These are phyloP conservation scores for Citrus australasica DNA, from an alignment of 345 rosid species.

Conservation along the genomic window DNA sequence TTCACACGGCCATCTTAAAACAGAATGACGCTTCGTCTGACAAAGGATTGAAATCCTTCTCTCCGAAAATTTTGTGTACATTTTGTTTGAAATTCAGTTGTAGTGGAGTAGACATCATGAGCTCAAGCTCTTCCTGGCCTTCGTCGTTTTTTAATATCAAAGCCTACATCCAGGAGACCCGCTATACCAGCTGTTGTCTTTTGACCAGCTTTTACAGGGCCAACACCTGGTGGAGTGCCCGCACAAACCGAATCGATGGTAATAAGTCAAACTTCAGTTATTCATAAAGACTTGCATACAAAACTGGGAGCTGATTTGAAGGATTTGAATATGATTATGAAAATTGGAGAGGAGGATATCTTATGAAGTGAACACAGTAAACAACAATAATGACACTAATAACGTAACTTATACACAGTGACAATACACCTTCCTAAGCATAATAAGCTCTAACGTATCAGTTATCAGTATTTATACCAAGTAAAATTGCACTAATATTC, in stretches of 20 bases:
- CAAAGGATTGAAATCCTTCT: too few species aligned
- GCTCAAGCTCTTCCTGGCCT: slow-evolving; percentile 32
- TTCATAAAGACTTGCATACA: not conserved
- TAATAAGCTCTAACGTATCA: too few species aligned
- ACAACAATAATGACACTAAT: too few species aligned
- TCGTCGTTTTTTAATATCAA: slow-evolving; percentile 49
- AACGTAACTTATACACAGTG: too few species aligned
- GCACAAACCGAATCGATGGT: slow-evolving; percentile 14
- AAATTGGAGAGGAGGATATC: too few species aligned
- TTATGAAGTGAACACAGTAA: too few species aligned
- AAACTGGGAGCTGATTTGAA: not conserved
- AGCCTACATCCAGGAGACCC: slow-evolving; percentile 57
- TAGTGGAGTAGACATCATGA: not conserved
- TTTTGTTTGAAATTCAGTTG: not conserved
- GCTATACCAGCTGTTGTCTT: slow-evolving; percentile 83
- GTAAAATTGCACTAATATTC: too few species aligned
- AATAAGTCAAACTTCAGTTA: too few species aligned
- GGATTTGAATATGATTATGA: not conserved
- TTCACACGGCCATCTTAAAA: too few species aligned
- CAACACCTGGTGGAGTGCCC: slow-evolving; percentile 93
- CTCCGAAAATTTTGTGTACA: not conserved
- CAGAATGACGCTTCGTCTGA: too few species aligned
- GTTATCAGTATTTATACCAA: too few species aligned
- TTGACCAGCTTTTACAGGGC: slow-evolving; percentile 85
- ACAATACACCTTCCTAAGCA: too few species aligned